Percentiles rank a stretch among this genome's conserved stretches.
Conservation (phyloP, 2,329 filamentous ascomycete genomes). For the Botryosphaeria agaves region DNA sequence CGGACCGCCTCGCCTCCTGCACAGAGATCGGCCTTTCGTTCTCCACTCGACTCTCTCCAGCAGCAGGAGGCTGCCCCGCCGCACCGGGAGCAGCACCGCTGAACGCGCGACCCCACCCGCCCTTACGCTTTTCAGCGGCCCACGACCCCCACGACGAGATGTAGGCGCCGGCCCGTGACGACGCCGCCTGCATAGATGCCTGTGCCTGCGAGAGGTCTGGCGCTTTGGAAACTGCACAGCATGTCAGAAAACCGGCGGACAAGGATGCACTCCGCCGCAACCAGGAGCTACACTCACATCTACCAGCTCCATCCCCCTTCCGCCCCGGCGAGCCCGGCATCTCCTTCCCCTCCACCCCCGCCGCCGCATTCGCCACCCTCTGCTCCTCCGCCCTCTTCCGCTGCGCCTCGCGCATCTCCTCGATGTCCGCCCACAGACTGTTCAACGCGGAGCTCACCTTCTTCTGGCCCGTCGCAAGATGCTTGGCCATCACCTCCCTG, state of each 20-base stretch:
- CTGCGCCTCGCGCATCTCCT: constrained; percentile 60
- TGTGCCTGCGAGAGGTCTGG: constrained; percentile 37
- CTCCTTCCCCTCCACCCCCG: constrained; percentile 3
- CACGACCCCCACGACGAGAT: constrained; percentile 45
- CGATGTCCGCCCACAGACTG: constrained; percentile 80
- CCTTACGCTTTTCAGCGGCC: constrained; percentile 59
- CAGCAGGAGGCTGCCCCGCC: too few relatives aligned
- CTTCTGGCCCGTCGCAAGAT: constrained; percentile 72
- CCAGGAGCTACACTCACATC: background rate
- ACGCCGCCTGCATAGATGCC: constrained; percentile 34
- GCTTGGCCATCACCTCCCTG: constrained; percentile 71
- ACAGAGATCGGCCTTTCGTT: too few relatives aligned
- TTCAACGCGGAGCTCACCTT: constrained; percentile 79
- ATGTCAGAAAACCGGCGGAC: background rate
- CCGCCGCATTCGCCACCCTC: constrained; percentile 18
- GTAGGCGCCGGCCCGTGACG: constrained; percentile 42
- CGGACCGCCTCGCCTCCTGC: too few relatives aligned
- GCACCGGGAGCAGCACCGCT: too few relatives aligned
- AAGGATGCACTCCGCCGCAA: background rate
- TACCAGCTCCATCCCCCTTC: constrained; percentile 12
- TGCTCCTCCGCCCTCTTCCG: constrained; percentile 42
- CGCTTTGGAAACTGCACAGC: constrained; percentile 10
- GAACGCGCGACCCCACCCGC: constrained; percentile 18
- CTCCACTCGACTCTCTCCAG: too few relatives aligned
- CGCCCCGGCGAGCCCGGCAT: constrained; percentile 3